Evolutionary conservation across 306 rosid genomes (phyloP), one percentile per base, ranked within the genome.

Genomic region (Cyamopsis tetragonoloba): DNA sequence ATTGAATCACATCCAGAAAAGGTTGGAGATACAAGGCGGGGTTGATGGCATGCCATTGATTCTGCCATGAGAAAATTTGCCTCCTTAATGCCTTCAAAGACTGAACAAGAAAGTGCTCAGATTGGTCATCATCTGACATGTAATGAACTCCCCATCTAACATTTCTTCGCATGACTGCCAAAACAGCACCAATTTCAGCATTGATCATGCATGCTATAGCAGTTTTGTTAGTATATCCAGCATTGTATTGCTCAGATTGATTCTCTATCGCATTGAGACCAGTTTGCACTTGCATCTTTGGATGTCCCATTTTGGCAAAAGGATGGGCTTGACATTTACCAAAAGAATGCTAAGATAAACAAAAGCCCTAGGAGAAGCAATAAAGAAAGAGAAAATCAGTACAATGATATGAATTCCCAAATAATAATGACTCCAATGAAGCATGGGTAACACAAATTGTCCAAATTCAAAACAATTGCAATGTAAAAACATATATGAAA

Each of bases 141-240:
- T 86, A 88, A 46, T 81, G 92, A 27, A 87, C 83, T 49, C 96
- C 96, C 97, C 97, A 91, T 78, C 97, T 79, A 58, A 91, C 96
- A 75, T 91, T 91, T 80, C 96, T 88, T 78, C 97, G 82, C 96
- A 91, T 91, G 47, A 91, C 96, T 2, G 96, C 89, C 79, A 91
- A 83, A 60, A 91, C 96, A 44, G 97, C 83, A 55, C 96, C 91
- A 70, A 91, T 83, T 82, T 91, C 97, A 31, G 92, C 86, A 86
- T 91, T 91, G 74, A 88, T 81, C 84, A 88, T 88, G 86, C 96
- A 88, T 63, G 92, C 91, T 71, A 88, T 62, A 73, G 91, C 70
- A 62, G 82, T 74, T 73, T 81, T 81, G 30, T 75, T 83, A 18
- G 86, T 79, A 80, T 66, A 66, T 17, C 78, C 61, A 43, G 50